Base-by-base conservation (phyloP, 1,284 basidiomycete genomes). In the Schizopora paradoxa region DNA sequence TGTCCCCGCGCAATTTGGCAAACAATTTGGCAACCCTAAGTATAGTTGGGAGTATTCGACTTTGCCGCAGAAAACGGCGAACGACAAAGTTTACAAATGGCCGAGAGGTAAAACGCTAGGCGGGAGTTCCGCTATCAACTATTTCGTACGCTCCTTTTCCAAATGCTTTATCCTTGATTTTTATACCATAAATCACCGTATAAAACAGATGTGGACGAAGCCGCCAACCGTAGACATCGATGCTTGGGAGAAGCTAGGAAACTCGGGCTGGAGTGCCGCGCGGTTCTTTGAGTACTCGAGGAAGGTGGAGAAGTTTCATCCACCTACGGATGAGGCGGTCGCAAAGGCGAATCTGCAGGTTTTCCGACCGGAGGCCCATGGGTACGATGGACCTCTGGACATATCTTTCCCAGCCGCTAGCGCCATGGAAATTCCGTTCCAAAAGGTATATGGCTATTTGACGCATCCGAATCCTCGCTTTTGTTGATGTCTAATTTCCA, bases 101-200 rank as follows among this genome's bases (percentile, higher is more conserved):
- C 76, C 81, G 0, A 68, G 82, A 48, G 77, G 77, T 13, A 77
- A 86, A 68, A 69, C 82, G 21, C 73, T 88, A 18, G 86, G 86
- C 42, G 86, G 86, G 14, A 83, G 74, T 3, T 71, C 76, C 29
- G 80, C 83, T 5, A 71, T 85, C 48, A 88, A 88, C 63, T 50
- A 37, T 33, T 43, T 28, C 11, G 47, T 48, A 31, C 18, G 41
- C 21, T 6, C 10, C 22, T n/a, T n/a, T n/a, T n/a, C n/a, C n/a
- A n/a, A n/a, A n/a, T n/a, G n/a, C n/a, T n/a, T n/a, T n/a, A n/a
- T n/a, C n/a, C n/a, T n/a, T n/a, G n/a, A n/a, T n/a, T n/a, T n/a
- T n/a, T n/a, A n/a, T n/a, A n/a, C n/a, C n/a, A n/a, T n/a, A n/a
- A 13, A 16, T 5, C 22, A 13, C 33, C n/a, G n/a, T n/a, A n/a